Conservation (phyloP, 2,329 filamentous ascomycete genomes). For the Aspergillus proliferans region DNA sequence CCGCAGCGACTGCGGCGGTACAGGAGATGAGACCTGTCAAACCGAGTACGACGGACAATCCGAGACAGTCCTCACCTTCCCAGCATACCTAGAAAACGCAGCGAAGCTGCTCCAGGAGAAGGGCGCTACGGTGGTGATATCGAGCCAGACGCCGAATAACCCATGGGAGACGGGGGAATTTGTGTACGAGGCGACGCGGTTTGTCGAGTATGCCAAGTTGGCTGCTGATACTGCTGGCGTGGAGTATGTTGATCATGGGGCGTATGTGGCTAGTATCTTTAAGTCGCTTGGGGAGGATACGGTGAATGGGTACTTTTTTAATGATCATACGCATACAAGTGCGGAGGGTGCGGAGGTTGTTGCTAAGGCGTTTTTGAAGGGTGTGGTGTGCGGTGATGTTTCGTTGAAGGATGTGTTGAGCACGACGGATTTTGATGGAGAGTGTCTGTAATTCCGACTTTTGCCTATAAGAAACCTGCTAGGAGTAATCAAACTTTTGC, state of each 20-base stretch:
- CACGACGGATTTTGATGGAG: constrained; percentile 20
- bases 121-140: constrained; percentile 57
- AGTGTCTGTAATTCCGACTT: constrained; percentile 16
- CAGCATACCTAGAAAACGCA: constrained; percentile 55
- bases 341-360: constrained; percentile 51
- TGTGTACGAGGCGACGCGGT: constrained; percentile 44
- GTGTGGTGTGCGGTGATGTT: constrained; percentile 45
- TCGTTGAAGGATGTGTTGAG: constrained; percentile 35
- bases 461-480: no score
- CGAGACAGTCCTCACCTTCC: constrained; percentile 57
- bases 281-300: constrained; percentile 43
- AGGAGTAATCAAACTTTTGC: background rate
- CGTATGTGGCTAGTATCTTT: constrained; percentile 51
- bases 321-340: constrained; percentile 59
- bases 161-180: constrained; percentile 55
- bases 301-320: constrained; percentile 51
- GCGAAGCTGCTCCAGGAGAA: constrained; percentile 49
- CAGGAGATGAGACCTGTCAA: constrained; percentile 49
- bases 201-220: constrained; percentile 50
- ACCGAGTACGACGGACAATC: constrained; percentile 46
- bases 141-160: constrained; percentile 57
- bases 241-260: constrained; percentile 56
- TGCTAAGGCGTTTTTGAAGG: constrained; percentile 55
- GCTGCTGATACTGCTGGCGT: constrained; percentile 43
- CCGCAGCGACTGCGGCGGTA: constrained; percentile 53